Base-by-base conservation (phyloP, 2,329 filamentous ascomycete species). In the Sarocladium oryzae region DNA sequence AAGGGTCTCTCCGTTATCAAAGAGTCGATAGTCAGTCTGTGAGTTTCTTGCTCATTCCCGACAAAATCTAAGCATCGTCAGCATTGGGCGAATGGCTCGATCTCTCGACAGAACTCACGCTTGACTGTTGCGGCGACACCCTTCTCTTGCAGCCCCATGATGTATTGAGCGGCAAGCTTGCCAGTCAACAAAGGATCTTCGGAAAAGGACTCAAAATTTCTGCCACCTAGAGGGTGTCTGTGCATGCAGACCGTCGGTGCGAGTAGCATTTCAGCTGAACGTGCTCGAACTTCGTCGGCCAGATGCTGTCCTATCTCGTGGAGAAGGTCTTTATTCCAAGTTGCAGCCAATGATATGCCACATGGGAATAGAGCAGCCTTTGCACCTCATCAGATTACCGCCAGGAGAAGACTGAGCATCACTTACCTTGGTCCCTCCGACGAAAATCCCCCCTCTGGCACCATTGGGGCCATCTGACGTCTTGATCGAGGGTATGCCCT, bases 131-230 rank as follows among this genome's bases (percentile, higher is more conserved):
- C 86, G 7, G 84, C 82, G 33, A 93, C 78, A 1, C 85, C 84
- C 54, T 82, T 84, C 21, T 84, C 82, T 61, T 93, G 88, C 51
- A 88, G 71, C 7, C 86, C 86, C 45, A 79, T 82, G 61, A 88
- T 84, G 55, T 88, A 88, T 54, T 85, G 78, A 1, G 85, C 80
- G 11, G 86, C 85, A 54, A 90, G 70, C 55, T 84, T 86, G 28
- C 87, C 87, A 0, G 87, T 88, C 4, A 95, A 74, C 9, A 85
- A 77, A 0, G 88, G 88, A 57, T 93, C 89, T 65, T 93, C 89
- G 0, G 86, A 89, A 64, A 90, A 93, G 0, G 88, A 90, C 67
- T 95, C 89, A 58, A 93, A 95, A 56, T 90, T 90, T 54, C 89
- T 78, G 16, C 89, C 89, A n/a, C 88, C 88, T 0, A 93, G 75